These are phyloP conservation scores for Populus alba DNA, from an alignment of 345 rosid species.

Conservation along the genomic window DNA sequence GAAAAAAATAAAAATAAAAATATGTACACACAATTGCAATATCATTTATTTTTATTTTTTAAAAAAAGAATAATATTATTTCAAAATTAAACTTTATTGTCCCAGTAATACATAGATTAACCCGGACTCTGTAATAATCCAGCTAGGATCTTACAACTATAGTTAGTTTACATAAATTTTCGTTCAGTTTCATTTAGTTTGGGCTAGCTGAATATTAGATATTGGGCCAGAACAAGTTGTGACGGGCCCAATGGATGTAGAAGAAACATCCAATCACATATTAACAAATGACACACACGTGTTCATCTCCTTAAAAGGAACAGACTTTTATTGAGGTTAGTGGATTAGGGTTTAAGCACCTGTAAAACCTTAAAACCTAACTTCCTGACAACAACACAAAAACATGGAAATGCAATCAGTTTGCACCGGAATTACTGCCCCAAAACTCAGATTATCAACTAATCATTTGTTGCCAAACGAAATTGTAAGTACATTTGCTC, in stretches of 20 bases:
- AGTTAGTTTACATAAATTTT: too few relatives aligned
- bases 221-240: too few relatives aligned
- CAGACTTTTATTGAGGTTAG: not conserved
- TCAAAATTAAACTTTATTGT: too few relatives aligned
- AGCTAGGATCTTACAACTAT: too few relatives aligned
- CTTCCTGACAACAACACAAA: slow-evolving; percentile 2
- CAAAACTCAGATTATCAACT: slow-evolving; percentile 30
- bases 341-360: not conserved
- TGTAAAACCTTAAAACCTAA: not conserved
- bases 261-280: not conserved
- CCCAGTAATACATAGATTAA: too few relatives aligned
- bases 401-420: slow-evolving; percentile 51
- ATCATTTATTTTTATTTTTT: too few relatives aligned
- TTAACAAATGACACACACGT: not conserved
- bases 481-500: slow-evolving; percentile 32
- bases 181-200: too few relatives aligned
- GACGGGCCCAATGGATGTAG: not conserved
- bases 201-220: too few relatives aligned
- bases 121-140: too few relatives aligned
- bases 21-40: too few relatives aligned
- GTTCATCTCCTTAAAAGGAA: not conserved
- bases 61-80: too few relatives aligned
- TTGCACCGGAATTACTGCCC: slow-evolving; percentile 42
- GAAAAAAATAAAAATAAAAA: too few relatives aligned
- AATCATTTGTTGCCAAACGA: slow-evolving; percentile 12